phyloP scores from a whole-genome alignment of 495 filamentous ascomycete genomes.

The Astrothelium subdiscretum region DNA sequence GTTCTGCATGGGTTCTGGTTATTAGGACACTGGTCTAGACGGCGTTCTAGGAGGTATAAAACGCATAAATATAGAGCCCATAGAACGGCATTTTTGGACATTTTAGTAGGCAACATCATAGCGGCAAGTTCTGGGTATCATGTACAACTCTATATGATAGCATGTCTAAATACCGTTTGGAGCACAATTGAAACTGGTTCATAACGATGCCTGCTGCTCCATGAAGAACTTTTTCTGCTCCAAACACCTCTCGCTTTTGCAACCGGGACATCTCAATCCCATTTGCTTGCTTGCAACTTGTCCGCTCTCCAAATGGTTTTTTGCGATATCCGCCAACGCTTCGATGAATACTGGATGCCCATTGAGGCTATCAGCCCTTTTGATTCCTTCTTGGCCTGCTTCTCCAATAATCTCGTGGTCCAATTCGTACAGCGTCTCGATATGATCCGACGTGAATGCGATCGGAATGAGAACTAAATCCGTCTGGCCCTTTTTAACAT shows the following conservation, averaged over 20 bases:
- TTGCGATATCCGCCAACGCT: constrained; percentile 78
- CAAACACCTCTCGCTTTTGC: constrained; percentile 77
- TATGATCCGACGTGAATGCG: constrained; percentile 96
- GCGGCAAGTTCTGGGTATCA: not conserved
- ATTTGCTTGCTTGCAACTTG: constrained; percentile 68
- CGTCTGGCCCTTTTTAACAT: constrained; percentile 81
- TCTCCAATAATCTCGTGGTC: constrained; percentile 94
- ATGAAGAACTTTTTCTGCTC: constrained; percentile 90
- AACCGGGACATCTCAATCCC: constrained; percentile 85
- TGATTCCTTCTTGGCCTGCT: constrained; percentile 69
- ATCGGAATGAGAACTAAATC: constrained; percentile 90
- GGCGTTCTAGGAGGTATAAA: too few species aligned
- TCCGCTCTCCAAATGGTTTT: constrained; percentile 60
- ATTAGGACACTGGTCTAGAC: not conserved
- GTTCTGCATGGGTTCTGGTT: not conserved
- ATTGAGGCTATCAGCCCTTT: constrained; percentile 88
- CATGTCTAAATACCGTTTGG: not conserved
- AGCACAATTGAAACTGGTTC: not conserved
- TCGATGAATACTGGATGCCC: constrained; percentile 84
- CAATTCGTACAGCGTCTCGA: constrained; percentile 92
- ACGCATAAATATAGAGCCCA: too few species aligned
- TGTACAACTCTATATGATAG: not conserved
- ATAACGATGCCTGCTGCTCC: constrained; percentile 25
- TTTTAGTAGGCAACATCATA: not conserved
- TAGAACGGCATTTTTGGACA: not conserved